Percentiles rank a stretch among this genome's conserved stretches.
Conservation (phyloP, 139 green algal genomes). For the Micractinium conductrix region DNA sequence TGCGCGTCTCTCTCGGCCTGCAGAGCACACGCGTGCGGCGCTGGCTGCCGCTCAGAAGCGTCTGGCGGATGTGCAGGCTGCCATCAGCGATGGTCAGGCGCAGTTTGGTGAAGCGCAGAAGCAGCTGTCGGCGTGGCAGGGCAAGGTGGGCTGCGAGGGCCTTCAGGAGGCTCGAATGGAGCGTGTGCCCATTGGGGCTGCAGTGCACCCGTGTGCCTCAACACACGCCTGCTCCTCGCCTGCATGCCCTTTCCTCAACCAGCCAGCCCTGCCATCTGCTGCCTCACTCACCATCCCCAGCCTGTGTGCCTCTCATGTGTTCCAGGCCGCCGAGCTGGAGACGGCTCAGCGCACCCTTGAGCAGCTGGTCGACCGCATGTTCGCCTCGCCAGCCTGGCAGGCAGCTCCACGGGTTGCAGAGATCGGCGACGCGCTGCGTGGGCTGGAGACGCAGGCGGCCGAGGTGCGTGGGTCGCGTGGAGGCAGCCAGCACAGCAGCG, state of each 20-base stretch:
- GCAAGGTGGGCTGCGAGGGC: background rate
- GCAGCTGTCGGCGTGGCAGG: slow-evolving; percentile 26
- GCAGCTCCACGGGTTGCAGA: background rate
- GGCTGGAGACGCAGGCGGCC: slow-evolving; percentile 8
- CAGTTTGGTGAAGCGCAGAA: slow-evolving; percentile 15
- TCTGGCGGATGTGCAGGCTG: background rate
- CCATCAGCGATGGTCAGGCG: background rate
- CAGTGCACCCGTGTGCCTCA: background rate
- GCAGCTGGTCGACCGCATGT: slow-evolving; percentile 24
- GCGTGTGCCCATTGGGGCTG: background rate
- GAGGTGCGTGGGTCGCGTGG: background rate
- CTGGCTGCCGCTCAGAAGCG: background rate
- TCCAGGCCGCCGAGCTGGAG: slow-evolving; percentile 14
- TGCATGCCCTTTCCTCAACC: no score
- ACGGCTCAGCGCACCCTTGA: background rate
- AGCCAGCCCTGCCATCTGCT: no score
- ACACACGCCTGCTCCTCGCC: background rate
- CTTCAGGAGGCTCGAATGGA: background rate
- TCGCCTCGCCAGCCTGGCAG: background rate
- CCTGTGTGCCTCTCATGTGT: background rate
- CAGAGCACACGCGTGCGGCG: no score
- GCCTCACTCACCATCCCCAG: background rate
- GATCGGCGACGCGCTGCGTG: background rate
- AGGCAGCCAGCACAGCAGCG: no score
- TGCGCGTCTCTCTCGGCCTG: background rate